phyloP scores from a whole-genome alignment of 2,329 filamentous ascomycete species.

The Colletotrichum plurivorum region DNA sequence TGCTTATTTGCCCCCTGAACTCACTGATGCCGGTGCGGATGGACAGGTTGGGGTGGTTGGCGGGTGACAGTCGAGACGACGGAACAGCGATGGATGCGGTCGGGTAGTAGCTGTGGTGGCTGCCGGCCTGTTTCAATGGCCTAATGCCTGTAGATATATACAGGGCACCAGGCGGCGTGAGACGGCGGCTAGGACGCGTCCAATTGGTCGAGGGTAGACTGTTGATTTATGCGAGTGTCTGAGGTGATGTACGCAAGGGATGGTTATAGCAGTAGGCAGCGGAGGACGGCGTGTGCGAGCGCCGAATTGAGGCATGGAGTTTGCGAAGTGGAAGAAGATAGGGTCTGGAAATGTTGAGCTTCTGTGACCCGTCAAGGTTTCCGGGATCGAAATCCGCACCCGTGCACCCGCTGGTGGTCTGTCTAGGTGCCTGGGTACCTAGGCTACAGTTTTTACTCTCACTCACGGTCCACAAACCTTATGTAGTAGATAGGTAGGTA shows the following conservation, averaged over 20 bases:
- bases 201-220: constrained; percentile 14
- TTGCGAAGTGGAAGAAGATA: constrained; percentile 3
- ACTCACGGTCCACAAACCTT: background rate
- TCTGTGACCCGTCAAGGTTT: constrained; percentile 27
- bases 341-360: background rate
- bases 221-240: background rate
- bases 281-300: background rate
- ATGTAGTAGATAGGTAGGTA: background rate
- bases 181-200: background rate
- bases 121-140: constrained; percentile 31
- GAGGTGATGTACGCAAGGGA: constrained; percentile 6
- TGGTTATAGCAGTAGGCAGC: background rate
- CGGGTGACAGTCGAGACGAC: background rate
- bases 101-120: constrained; percentile 12
- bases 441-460: too few species aligned
- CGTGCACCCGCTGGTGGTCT: too few species aligned
- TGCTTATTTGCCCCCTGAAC: constrained; percentile 42
- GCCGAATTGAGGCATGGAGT: background rate
- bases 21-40: constrained; percentile 19
- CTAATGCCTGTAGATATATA: constrained; percentile 29
- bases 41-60: constrained; percentile 19
- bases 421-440: too few species aligned
- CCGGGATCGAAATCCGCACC: constrained; percentile 23
- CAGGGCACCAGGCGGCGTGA: constrained; percentile 9
- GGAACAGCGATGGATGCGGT: constrained; percentile 28